Conservation (phyloP, 192 early-diverging fungal species). For the Gorgonomyces haynaldii region DNA sequence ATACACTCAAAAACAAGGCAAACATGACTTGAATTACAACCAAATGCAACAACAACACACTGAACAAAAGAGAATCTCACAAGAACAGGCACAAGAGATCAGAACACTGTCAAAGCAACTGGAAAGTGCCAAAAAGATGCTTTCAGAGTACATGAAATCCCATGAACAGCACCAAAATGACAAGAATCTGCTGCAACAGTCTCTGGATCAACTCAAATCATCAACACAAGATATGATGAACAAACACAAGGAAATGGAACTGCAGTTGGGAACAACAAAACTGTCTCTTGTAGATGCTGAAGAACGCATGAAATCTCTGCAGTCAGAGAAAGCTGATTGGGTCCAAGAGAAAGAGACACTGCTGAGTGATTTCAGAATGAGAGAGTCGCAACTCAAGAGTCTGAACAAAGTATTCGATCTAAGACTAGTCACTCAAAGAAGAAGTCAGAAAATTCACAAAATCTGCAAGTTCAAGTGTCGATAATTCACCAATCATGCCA, state of each 20-base stretch:
- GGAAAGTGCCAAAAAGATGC: too few species aligned
- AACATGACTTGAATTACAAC: constrained; percentile 20
- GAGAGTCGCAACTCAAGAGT: constrained; percentile 56
- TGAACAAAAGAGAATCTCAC: constrained; percentile 14
- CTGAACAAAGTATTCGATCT: constrained; percentile 53
- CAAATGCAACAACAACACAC: constrained; percentile 18
- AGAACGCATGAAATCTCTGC: not conserved
- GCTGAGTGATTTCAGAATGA: constrained; percentile 53
- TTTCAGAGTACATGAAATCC: too few species aligned
- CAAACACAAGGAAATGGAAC: constrained; percentile 29
- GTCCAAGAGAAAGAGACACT: constrained; percentile 33
- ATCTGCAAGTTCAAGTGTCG: constrained; percentile 5
- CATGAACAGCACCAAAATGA: too few species aligned
- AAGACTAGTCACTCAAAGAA: constrained; percentile 57
- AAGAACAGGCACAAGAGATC: constrained; percentile 15
- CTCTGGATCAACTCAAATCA: too few species aligned
- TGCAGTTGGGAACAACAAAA: constrained; percentile 4
- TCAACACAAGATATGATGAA: too few species aligned
- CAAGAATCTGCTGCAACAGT: too few species aligned
- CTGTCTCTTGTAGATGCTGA: constrained; percentile 19
- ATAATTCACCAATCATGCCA: not conserved
- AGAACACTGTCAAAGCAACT: constrained; percentile 37
- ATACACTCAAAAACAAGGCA: constrained; percentile 13
- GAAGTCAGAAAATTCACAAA: constrained; percentile 57
- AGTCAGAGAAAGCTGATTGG: constrained; percentile 14